Evolutionary conservation across 768 basidiomycete genomes (phyloP), one percentile per base, ranked within the genome.

Genomic region (Panellus pusillus): DNA sequence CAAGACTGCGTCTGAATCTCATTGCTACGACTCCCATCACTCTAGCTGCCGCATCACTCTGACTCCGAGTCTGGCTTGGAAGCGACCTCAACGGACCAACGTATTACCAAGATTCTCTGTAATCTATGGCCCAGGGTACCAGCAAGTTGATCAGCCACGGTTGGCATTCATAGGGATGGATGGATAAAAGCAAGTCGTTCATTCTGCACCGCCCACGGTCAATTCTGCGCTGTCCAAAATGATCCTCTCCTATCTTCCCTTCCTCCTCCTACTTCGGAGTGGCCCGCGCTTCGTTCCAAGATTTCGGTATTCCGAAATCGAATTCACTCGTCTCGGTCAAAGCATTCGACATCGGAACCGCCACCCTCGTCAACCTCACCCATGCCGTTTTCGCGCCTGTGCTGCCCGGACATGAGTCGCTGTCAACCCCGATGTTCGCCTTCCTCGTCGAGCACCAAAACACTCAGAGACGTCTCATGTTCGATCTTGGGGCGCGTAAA

Each of bases 361-460:
- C 41, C 2, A 38, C 31, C 27, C 0, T 36, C 47, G 28, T 36
- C 0, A 44, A 38, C n/a, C 18, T 9, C 38, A 20, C 37, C 13
- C 32, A 45, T 5, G 31, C 18, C 38, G 7, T 47, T 13, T 20
- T 9, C 15, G 5, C n/a, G n/a, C 52, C 52, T 17, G 38, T 53
- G 9, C 44, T 53, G 5, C 55, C 49, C 1, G 55, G 55, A 4
- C 50, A 52, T 8, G 39, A 46, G 13, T 27, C 28, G 1, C 6
- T 42, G 18, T 7, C 17, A 11, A 9, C 39, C 13, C 51, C 57
- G 5, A 20, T 58, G 13, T 32, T 35, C 14, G 36, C 52, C 7
- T 58, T 49, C 27, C 37, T 58, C 12, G 18, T 58, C 9, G 57
- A 58, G 41, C 57, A 54, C 24, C 19, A 48, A 37, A 32, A 52